Evolutionary conservation across 495 filamentous ascomycete species (phyloP).

Genomic region (Penicillium coffeae): DNA sequence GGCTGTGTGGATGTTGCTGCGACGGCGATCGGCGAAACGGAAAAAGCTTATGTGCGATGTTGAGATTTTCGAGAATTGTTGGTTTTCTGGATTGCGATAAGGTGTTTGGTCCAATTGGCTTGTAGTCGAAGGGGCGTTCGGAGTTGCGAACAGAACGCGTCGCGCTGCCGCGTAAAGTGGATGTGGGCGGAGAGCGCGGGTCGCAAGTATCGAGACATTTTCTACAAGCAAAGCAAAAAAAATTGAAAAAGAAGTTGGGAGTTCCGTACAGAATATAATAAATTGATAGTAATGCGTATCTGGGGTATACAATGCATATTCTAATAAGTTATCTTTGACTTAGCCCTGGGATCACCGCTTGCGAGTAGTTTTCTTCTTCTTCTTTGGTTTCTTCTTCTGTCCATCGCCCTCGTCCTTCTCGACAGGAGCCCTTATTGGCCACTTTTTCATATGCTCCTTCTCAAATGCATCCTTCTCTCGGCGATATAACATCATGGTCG

Average conservation of each 20-base stretch:
- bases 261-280: neutral
- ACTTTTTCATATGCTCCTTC: constrained; percentile 63
- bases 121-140: too few relatives aligned
- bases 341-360: constrained; percentile 35
- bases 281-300: constrained; percentile 15
- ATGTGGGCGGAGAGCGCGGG: constrained; percentile 1
- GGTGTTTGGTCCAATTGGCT: too few relatives aligned
- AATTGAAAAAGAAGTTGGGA: constrained; percentile 4
- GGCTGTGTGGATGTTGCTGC: neutral
- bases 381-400: constrained; percentile 49
- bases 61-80: neutral
- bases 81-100: too few relatives aligned
- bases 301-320: constrained; percentile 27
- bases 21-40: neutral
- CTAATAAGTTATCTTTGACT: constrained; percentile 11
- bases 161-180: constrained; percentile 39
- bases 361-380: constrained; percentile 48
- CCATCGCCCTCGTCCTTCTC: constrained; percentile 35
- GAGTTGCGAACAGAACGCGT: constrained; percentile 25
- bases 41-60: too few relatives aligned
- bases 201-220: too few relatives aligned
- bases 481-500: constrained; percentile 81
- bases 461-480: constrained; percentile 81
- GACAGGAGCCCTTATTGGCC: constrained; percentile 45
- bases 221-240: too few relatives aligned